Percentiles rank a stretch among this genome's conserved stretches.
Evolutionary conservation across 768 basidiomycete genomes (phyloP).

Genomic region (Mrakia frigida): DNA sequence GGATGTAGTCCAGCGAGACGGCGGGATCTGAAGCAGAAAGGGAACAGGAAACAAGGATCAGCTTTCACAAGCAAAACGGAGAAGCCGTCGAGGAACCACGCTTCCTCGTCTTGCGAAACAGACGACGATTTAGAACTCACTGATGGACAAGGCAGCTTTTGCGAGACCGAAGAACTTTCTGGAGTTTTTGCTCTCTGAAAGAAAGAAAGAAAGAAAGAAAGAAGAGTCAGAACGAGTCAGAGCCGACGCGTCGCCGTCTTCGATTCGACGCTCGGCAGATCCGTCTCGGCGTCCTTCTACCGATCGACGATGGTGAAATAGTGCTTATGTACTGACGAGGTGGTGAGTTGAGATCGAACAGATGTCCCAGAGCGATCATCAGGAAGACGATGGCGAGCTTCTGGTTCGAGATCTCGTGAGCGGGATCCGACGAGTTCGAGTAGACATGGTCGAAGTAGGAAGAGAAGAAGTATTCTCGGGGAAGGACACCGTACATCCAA

Average conservation of each 20-base stretch:
- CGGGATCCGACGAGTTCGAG: background rate
- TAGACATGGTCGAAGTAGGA: conserved; percentile 9
- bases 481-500: conserved; percentile 20
- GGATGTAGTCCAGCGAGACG: conserved; percentile 1
- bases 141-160: conserved; percentile 2
- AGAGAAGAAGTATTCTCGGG: background rate
- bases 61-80: too few species aligned
- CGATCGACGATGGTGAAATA: too few species aligned
- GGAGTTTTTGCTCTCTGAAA: background rate
- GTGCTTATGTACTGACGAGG: conserved; percentile 6
- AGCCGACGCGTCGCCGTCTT: background rate
- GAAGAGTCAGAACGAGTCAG: background rate
- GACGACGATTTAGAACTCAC: background rate
- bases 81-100: background rate
- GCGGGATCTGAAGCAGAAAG: background rate
- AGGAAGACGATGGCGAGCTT: conserved; percentile 61
- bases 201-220: background rate
- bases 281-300: too few species aligned
- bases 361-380: conserved; percentile 59
- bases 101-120: too few species aligned
- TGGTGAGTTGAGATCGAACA: conserved; percentile 55
- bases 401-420: conserved; percentile 46
- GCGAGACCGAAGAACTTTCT: conserved; percentile 7
- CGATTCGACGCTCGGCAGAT: too few species aligned
- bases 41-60: background rate